These are phyloP conservation scores for Balamuthia mandrillaris DNA, from an alignment of 208 protist species.

Conservation along the genomic window DNA sequence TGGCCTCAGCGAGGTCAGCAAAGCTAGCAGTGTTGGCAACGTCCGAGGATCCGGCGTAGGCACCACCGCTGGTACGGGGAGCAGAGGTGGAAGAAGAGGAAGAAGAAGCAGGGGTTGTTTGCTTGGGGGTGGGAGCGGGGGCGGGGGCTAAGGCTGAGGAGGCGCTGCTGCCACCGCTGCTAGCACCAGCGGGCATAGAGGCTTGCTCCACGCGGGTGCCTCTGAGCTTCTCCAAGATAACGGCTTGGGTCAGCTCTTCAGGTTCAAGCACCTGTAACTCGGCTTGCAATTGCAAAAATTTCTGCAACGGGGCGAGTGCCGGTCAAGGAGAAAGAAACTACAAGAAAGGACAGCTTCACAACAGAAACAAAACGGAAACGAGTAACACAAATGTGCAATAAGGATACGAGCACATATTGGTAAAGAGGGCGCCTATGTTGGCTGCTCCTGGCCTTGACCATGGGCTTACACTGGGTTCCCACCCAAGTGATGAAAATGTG, in stretches of 20 bases:
- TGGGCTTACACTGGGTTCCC: conserved; percentile 32
- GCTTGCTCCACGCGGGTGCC: conserved; percentile 4
- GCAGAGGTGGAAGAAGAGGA: neutral
- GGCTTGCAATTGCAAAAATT: neutral
- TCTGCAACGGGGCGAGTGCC: neutral
- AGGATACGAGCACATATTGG: conserved; percentile 7
- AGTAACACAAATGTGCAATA: neutral
- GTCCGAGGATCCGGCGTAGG: neutral
- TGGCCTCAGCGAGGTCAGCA: neutral
- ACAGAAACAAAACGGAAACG: neutral
- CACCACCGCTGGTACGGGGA: neutral
- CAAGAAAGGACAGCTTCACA: neutral
- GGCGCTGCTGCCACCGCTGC: neutral
- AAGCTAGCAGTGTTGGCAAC: neutral
- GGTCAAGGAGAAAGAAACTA: neutral
- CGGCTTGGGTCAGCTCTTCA: conserved; percentile 1
- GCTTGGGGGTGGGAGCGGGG: neutral
- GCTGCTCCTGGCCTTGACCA: conserved; percentile 16
- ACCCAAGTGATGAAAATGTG: conserved; percentile 40
- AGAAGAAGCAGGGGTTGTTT: neutral
- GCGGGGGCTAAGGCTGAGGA: neutral
- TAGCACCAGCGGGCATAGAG: neutral
- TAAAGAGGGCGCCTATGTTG: conserved; percentile 26
- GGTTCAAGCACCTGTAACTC: neutral
- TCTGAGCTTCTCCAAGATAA: neutral